Base-by-base conservation (phyloP, 2,329 filamentous ascomycete species). In the Fusarium goolgardi region DNA sequence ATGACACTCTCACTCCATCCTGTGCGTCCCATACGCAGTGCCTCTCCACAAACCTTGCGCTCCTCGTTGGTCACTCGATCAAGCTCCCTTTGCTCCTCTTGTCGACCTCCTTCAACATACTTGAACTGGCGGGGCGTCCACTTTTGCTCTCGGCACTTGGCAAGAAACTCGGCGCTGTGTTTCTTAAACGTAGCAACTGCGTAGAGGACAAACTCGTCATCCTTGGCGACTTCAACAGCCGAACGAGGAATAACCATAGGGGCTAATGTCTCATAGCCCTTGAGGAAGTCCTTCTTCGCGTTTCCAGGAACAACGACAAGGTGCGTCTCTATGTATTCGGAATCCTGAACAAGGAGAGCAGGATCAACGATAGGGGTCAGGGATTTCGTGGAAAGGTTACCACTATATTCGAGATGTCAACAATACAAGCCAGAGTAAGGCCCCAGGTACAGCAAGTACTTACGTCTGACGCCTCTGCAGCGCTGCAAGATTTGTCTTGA, bases 111-210 rank as follows among this genome's bases (percentile, higher is more conserved):
- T 77, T 97, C 91, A 56, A 94, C 91, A 78, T 97, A 93, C 80
- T 94, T 96, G 84, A 94, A 97, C 75, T 97, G 95, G 63, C 96
- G 88, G 3, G 96, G 96, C 40, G 93, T 95, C 93, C 95, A 99
- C 77, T 96, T 93, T 75, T 92, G 90, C 78, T 98, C 96, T 69
- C 96, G 88, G 75, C 91, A 94, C 81, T 97, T 97, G 79, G 96
- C 92, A 60, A 96, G 83, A 75, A 99, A 98, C 74, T 98, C 96
- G 66, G 85, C 80, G 67, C 90, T 89, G 77, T 93, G 86, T 81
- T 97, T 98, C 84, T 97, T 97, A 82, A 99, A 99, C 1, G 91
- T 91, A 5, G 93, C 96, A 50, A 97, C 94, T 6, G 91, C 90
- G 75, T 92, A 97, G 20, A 99, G 85, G 4, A 90, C 88, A 75